Evolutionary conservation across 1,284 basidiomycete species (phyloP).

Genomic region (Gomphus sp.): DNA sequence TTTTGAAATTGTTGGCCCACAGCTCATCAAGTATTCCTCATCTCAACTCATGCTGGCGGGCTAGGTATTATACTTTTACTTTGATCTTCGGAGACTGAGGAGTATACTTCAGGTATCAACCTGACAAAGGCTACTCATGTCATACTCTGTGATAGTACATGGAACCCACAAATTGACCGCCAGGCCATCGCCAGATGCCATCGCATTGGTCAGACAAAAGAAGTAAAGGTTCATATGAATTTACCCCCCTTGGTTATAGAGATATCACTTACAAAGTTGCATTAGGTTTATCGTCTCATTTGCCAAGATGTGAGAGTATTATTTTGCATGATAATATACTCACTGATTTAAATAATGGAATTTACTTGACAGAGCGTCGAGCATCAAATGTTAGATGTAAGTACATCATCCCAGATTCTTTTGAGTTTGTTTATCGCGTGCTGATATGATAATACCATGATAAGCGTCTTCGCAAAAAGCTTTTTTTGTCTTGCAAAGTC

Average conservation of each 20-base stretch:
- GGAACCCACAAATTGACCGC: slow-evolving; percentile 80
- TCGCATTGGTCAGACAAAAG: slow-evolving; percentile 72
- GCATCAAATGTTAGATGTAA: slow-evolving; percentile 50
- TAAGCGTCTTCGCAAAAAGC: slow-evolving; percentile 44
- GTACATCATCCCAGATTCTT: not conserved
- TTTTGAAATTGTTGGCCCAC: slow-evolving; percentile 24
- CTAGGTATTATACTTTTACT: slow-evolving; percentile 39
- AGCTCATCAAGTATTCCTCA: slow-evolving; percentile 73
- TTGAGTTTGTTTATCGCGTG: not conserved
- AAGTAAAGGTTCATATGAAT: slow-evolving; percentile 52
- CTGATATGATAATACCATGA: not conserved
- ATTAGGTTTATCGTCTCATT: slow-evolving; percentile 45
- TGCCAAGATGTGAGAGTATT: slow-evolving; percentile 27
- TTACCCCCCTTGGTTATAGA: not conserved
- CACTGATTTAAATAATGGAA: not conserved
- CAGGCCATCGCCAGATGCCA: slow-evolving; percentile 84
- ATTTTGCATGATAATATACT: too few species aligned
- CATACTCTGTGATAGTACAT: slow-evolving; percentile 67
- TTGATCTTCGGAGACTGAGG: not conserved
- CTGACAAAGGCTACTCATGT: slow-evolving; percentile 77
- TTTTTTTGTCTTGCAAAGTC: slow-evolving; percentile 52
- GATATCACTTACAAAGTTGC: not conserved
- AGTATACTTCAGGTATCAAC: slow-evolving; percentile 48
- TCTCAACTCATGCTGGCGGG: slow-evolving; percentile 84
- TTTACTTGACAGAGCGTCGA: slow-evolving; percentile 37